Conservation (phyloP, 2,329 filamentous ascomycete species). For the Xylariomycetidae sp. region DNA sequence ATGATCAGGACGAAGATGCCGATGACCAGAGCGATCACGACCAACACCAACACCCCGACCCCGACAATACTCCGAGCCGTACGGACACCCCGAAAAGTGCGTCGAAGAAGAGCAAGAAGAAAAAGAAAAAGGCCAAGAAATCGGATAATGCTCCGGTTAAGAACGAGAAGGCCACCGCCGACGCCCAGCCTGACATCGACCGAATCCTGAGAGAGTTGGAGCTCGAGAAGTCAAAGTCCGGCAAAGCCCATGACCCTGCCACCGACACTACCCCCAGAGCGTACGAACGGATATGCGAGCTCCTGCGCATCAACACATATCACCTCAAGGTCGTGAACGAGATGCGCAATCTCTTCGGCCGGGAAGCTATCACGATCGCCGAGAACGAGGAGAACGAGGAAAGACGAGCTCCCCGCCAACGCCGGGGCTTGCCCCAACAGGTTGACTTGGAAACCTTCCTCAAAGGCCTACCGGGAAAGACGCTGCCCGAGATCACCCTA, state of each 20-base stretch:
- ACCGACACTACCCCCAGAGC: conserved; percentile 8
- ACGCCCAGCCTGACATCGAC: conserved; percentile 49
- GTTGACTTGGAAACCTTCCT: conserved; percentile 53
- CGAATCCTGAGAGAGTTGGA: conserved; percentile 36
- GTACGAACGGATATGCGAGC: conserved; percentile 31
- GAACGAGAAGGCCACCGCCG: conserved; percentile 9
- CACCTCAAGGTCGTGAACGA: conserved; percentile 84
- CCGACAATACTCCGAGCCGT: conserved; percentile 8
- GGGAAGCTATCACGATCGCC: conserved; percentile 50
- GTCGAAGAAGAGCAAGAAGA: conserved; percentile 35
- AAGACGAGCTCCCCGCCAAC: conserved; percentile 28
- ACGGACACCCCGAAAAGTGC: conserved; percentile 13
- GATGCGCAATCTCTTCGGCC: conserved; percentile 63
- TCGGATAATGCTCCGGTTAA: conserved; percentile 12
- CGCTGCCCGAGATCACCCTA: conserved; percentile 64
- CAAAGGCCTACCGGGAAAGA: conserved; percentile 51
- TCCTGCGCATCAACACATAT: conserved; percentile 52
- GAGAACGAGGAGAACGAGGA: conserved; percentile 43
- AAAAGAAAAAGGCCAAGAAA: conserved; percentile 29
- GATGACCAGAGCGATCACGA: conserved; percentile 29
- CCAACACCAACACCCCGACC: conserved; percentile 18
- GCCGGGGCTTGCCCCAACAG: conserved; percentile 35
- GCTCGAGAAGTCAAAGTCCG: conserved; percentile 14
- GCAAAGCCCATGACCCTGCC: conserved; percentile 5
- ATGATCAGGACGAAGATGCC: conserved; percentile 33